phyloP scores from a whole-genome alignment of 192 early-diverging fungal species.

The Coemansia sp. region DNA sequence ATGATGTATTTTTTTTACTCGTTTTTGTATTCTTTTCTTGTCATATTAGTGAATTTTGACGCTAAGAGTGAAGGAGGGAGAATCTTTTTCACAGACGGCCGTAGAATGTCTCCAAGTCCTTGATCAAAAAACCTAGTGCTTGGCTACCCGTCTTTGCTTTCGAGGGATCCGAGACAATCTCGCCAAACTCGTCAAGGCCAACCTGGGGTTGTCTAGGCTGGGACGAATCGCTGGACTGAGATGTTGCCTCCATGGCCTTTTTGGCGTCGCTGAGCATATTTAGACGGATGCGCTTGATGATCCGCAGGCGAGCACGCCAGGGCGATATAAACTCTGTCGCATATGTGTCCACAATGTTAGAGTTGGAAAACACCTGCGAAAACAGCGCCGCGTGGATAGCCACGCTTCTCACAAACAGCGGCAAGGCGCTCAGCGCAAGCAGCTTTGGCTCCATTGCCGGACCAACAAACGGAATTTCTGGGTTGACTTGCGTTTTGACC shows the following conservation, averaged over 20 bases:
- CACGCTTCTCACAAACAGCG: slow-evolving; percentile 79
- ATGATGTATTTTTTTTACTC: neutral
- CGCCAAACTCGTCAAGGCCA: slow-evolving; percentile 28
- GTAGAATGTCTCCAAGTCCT: slow-evolving; percentile 29
- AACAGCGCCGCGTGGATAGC: slow-evolving; percentile 90
- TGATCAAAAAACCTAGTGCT: slow-evolving; percentile 45
- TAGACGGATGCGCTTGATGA: slow-evolving; percentile 78
- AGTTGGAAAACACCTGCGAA: slow-evolving; percentile 81
- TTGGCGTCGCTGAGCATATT: slow-evolving; percentile 29
- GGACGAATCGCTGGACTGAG: neutral
- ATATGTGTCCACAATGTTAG: slow-evolving; percentile 57
- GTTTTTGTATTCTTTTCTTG: neutral
- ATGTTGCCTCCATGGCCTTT: neutral
- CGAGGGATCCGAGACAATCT: slow-evolving; percentile 26
- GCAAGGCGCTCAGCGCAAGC: slow-evolving; percentile 74
- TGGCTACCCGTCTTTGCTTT: slow-evolving; percentile 33
- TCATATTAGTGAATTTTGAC: neutral
- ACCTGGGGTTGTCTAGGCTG: neutral
- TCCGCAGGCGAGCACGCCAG: slow-evolving; percentile 84
- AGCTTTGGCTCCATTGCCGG: slow-evolving; percentile 82
- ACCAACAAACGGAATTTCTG: slow-evolving; percentile 82
- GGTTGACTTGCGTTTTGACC: slow-evolving; percentile 68
- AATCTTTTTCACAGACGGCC: neutral
- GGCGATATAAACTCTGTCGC: slow-evolving; percentile 80
- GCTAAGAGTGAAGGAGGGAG: too few relatives aligned